Evolutionary conservation across 1,284 basidiomycete genomes (phyloP), one percentile per base, ranked within the genome.

Genomic region (Wolfiporia cocos): DNA sequence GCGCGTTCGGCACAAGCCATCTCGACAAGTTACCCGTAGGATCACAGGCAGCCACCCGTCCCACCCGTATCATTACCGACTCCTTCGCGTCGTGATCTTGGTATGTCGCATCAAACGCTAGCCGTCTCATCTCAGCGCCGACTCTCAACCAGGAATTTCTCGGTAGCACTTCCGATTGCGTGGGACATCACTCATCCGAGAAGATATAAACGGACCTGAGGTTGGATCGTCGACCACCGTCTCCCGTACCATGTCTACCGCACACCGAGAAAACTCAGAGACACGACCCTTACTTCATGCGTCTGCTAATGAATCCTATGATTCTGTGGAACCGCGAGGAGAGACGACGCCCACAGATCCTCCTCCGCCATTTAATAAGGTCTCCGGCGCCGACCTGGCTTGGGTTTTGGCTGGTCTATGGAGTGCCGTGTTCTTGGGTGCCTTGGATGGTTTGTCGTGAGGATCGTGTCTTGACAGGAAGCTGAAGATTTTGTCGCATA

Each of bases 351-450:
- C 56, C 9, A 46, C 49, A 34, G 46, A 48, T 20, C 44, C 45
- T 41, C 46, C 44, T 19, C 39, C 51, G 17, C 42, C 49, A 4
- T 36, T 65, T 41, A 71, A 71, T 60, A 66, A 72, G 48, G 66
- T 76, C 44, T 76, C 79, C 31, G 67, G 59, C 35, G 44, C 53
- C 21, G 76, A 85, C 49, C 69, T 78, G 47, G 62, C 66, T 43
- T 87, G 83, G 83, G 76, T 89, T 39, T 69, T 89, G 38, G 70
- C 76, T 28, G 86, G 80, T 12, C 65, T 89, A 39, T 88, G 85
- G 84, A 82, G 78, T 53, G 82, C 79, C 32, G 82, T 89, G 19
- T 81, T 92, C 57, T 69, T 92, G 32, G 84, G 83, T 50, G 83
- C 88, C 37, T 73, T 92, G 51, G 88, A 92, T 58, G 86, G 87